Evolutionary conservation across 2,329 filamentous ascomycete genomes (phyloP).

Genomic region (Ophiosphaerella herpotricha): DNA sequence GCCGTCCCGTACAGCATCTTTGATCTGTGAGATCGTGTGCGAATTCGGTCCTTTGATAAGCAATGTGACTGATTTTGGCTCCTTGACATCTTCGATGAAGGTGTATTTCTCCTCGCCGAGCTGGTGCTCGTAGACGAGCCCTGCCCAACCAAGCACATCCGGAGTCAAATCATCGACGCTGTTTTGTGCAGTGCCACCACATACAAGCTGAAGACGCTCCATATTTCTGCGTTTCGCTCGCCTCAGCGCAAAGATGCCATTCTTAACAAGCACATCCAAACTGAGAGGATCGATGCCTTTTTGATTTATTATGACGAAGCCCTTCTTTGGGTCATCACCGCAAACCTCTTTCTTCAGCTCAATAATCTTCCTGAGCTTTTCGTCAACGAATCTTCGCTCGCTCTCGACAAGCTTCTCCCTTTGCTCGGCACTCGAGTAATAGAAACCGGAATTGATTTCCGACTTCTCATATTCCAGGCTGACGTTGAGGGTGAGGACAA

Average conservation of each 20-base stretch:
- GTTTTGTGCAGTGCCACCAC: conserved; percentile 90
- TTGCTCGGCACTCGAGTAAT: conserved; percentile 96
- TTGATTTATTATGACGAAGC: conserved; percentile 98
- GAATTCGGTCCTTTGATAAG: conserved; percentile 97
- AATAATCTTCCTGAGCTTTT: conserved; percentile 96
- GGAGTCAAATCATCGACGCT: conserved; percentile 91
- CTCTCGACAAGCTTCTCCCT: conserved; percentile 97
- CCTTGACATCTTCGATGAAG: conserved; percentile 97
- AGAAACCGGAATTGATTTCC: conserved; percentile 98
- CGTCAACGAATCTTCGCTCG: conserved; percentile 92
- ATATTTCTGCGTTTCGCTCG: conserved; percentile 98
- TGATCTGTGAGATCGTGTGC: conserved; percentile 96
- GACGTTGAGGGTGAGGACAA: conserved; percentile 93
- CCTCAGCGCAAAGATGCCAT: conserved; percentile 91
- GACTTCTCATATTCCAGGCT: conserved; percentile 98
- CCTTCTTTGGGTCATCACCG: conserved; percentile 88
- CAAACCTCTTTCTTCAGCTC: conserved; percentile 98
- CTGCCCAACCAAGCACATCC: conserved; percentile 92
- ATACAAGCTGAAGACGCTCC: conserved; percentile 95
- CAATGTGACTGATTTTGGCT: conserved; percentile 95
- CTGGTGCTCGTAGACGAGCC: conserved; percentile 94
- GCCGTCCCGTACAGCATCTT: conserved; percentile 93
- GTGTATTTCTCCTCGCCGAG: conserved; percentile 99
- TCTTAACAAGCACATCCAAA: conserved; percentile 95
- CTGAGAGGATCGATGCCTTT: conserved; percentile 98